A percentile compares a stretch with the other conserved stretches of the same genome.
Conservation (phyloP, 164 flowering plant species). For the Liquidambar formosana region DNA sequence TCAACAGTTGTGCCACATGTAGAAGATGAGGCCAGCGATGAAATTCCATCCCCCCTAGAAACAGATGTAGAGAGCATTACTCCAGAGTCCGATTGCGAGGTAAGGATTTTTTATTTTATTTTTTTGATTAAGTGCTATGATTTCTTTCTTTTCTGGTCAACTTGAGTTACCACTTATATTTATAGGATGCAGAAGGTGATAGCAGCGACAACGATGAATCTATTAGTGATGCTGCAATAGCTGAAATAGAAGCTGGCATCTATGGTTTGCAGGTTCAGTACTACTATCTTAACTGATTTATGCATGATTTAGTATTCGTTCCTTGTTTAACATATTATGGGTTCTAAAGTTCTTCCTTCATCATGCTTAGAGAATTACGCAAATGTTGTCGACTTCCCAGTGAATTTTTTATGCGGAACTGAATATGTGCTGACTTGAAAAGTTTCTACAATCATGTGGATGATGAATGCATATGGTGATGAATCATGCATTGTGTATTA, state of each 20-base stretch:
- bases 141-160: not conserved
- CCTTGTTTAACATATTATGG: not conserved
- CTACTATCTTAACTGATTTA: slow-evolving; percentile 3
- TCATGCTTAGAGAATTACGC: not conserved
- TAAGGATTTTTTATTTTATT: slow-evolving; percentile 15
- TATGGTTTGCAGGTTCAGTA: slow-evolving; percentile 82
- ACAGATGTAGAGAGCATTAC: slow-evolving; percentile 32
- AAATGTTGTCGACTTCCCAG: no score
- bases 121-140: not conserved
- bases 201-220: slow-evolving; percentile 29
- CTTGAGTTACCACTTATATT: slow-evolving; percentile 3
- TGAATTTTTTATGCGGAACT: no score
- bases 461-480: no score
- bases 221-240: slow-evolving; percentile 55
- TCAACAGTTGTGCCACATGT: slow-evolving; percentile 32
- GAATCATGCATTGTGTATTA: no score
- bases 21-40: slow-evolving; percentile 28
- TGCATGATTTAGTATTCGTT: not conserved
- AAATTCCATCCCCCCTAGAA: slow-evolving; percentile 25
- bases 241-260: slow-evolving; percentile 78
- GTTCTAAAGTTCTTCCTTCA: not conserved
- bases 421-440: no score
- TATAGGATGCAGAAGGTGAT: slow-evolving; percentile 35
- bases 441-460: no score
- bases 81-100: slow-evolving; percentile 44